These are phyloP conservation scores for Penstemon eatonii DNA, from an alignment of 257 asterid species.

Conservation along the genomic window DNA sequence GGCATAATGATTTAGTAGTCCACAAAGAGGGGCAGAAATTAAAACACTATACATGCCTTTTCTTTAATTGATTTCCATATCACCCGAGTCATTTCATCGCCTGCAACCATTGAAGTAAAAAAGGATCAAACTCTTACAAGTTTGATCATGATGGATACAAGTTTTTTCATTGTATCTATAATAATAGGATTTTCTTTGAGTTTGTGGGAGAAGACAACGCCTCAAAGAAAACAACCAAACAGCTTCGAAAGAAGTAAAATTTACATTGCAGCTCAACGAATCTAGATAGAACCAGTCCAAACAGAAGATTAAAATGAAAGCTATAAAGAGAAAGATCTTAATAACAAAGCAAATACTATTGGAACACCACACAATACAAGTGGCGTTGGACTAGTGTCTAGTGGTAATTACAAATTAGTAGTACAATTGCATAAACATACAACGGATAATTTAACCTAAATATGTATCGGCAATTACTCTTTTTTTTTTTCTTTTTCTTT, in stretches of 20 bases:
- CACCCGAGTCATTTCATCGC: conserved; percentile 71
- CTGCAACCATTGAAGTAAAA: conserved; percentile 36
- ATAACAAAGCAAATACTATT: not conserved
- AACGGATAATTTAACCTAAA: not conserved
- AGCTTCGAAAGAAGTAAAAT: conserved; percentile 7
- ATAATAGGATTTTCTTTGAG: not conserved
- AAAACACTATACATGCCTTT: conserved; percentile 35
- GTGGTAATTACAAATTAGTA: not conserved
- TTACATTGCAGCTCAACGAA: not conserved
- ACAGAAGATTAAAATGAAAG: not conserved
- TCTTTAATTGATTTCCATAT: conserved; percentile 59
- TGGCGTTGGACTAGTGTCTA: conserved; percentile 1
- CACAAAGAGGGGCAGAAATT: not conserved
- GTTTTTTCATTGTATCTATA: not conserved
- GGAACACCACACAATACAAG: not conserved
- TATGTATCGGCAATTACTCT: not conserved
- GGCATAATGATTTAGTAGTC: not conserved
- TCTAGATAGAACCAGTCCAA: not conserved
- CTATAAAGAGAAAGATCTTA: not conserved
- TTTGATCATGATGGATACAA: not conserved
- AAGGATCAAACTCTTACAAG: not conserved
- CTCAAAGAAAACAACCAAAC: conserved; percentile 20
- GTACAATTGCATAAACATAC: conserved; percentile 6
- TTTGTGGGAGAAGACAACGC: conserved; percentile 4
- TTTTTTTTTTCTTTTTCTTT: not conserved